Evolutionary conservation across 2,329 filamentous ascomycete genomes (phyloP), one percentile per base, ranked within the genome.

Genomic region (Cercospora nicotianae): DNA sequence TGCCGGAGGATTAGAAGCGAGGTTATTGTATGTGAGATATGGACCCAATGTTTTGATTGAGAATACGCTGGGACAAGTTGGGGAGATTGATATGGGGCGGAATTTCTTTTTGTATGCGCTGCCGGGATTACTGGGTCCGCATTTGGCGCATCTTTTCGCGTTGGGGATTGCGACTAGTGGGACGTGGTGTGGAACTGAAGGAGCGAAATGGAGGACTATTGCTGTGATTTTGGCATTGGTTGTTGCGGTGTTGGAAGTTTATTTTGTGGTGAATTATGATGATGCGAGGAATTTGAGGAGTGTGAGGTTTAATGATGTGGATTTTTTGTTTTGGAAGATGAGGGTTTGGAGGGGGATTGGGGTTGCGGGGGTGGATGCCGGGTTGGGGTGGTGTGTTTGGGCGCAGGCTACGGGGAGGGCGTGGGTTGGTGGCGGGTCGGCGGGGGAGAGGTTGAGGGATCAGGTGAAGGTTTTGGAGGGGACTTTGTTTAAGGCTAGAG

Each of bases 21-120:
- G 92, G 64, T 86, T 95, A 67, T 83, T 96, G 7, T 98, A 97
- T 81, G 85, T 96, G 63, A 89, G 91, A 67, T 96, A 89, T 80
- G 95, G 95, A 2, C 92, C 93, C 0, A 84, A 87, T 36, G 87
- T 90, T 8, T 79, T 98, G 42, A 83, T 89, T 23, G 84, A 88
- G 67, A 98, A 94, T 79, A 86, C 87, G n/a, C 97, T 96, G 82
- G 81, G 87, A n/a, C 89, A 91, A 67, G 67, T 74, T 5, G 73
- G 73, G 23, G 74, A 75, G 28, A 33, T 72, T 1, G 74, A 74
- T 45, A 72, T 72, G 7, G 88, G 91, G 59, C 85, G 88, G 5
- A 83, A 82, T 42, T 97, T 93, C 82, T 85, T 96, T 60, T 86
- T 91, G 77, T 98, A 96, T 80, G 90, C 91, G 13, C 80, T 96